Evolutionary conservation across 2,329 filamentous ascomycete genomes (phyloP), one percentile per base, ranked within the genome.

Genomic region (Grosmannia serpens): DNA sequence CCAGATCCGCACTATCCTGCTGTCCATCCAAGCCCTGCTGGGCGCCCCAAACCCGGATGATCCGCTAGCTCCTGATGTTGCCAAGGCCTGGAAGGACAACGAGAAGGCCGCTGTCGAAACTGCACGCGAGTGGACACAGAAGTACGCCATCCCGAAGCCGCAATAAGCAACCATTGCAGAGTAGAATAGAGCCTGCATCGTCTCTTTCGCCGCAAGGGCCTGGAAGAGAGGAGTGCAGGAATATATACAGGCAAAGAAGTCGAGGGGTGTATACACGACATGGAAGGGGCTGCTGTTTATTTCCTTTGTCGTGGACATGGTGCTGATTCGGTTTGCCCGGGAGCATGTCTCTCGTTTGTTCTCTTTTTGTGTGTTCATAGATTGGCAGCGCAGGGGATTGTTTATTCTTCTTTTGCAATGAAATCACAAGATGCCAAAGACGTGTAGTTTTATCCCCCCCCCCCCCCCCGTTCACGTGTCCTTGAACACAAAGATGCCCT

Each of bases 41-140:
- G 94, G 94, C 51, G 92, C 94, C 7, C 94, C 94, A 17, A 99
- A 99, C 74, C 94, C 95, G 33, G 94, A 99, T 68, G 94, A 99
- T 69, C 95, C 94, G n/a, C 83, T 99, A 49, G 95, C 94, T 55
- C 95, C 96, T 69, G 92, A 99, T 64, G 94, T 99, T 49, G 94
- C 94, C 41, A 95, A 97, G 77, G 86, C 87, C 69, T 99, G 94
- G 94, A 96, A 97, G 77, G 91, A 97, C 68, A 86, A 99, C 68
- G 89, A 97, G 74, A 85, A 85, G 63, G 89, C 89, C 53, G 94
- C 94, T 27, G 97, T 99, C 67, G 85, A 88, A 64, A 97, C 91
- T 9, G 92, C 92, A 20, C 87, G 82, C 68, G 90, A 96, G 68
- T 97, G 94, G 92, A 97, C 94, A 15, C 80, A 81, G 70, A 86